These are phyloP conservation scores for Xylaria acuta DNA, from an alignment of 495 filamentous ascomycete genomes.

Conservation along the genomic window DNA sequence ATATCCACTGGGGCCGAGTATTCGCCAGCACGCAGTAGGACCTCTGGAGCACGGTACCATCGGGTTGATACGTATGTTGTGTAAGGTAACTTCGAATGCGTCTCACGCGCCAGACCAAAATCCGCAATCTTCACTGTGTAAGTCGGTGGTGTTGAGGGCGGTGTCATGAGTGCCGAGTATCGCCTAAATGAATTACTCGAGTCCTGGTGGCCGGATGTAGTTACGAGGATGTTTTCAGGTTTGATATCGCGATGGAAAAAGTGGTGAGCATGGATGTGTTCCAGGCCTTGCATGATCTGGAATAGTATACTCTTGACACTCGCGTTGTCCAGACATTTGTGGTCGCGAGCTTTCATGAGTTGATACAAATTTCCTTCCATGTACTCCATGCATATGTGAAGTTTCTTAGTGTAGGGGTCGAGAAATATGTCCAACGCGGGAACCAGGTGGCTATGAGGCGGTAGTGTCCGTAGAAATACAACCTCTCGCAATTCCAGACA, in stretches of 20 bases:
- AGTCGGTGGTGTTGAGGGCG: slow-evolving; percentile 87
- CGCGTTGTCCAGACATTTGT: slow-evolving; percentile 85
- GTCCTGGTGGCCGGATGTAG: slow-evolving; percentile 85
- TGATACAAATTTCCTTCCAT: slow-evolving; percentile 99
- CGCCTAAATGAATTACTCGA: slow-evolving; percentile 79
- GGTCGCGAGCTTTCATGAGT: slow-evolving; percentile 96
- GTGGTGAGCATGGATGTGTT: slow-evolving; percentile 94
- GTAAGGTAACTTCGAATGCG: slow-evolving; percentile 92
- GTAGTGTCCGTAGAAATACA: slow-evolving; percentile 90
- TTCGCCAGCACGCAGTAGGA: slow-evolving; percentile 90
- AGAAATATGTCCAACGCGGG: slow-evolving; percentile 98
- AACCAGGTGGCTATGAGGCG: slow-evolving; percentile 87
- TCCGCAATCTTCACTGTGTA: slow-evolving; percentile 99
- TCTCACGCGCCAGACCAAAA: slow-evolving; percentile 97
- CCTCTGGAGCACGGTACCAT: slow-evolving; percentile 98
- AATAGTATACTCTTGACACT: slow-evolving; percentile 98
- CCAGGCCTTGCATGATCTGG: slow-evolving; percentile 93
- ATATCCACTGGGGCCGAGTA: slow-evolving; percentile 99
- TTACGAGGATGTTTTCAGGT: slow-evolving; percentile 98
- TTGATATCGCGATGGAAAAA: slow-evolving; percentile 99
- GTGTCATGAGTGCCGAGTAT: slow-evolving; percentile 92
- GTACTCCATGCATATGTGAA: slow-evolving; percentile 99
- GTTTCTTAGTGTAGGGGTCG: slow-evolving; percentile 90
- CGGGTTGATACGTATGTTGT: slow-evolving; percentile 98
- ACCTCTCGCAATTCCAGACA: slow-evolving; percentile 95